Conservation (phyloP, 345 rosid genomes). For the Corchorus capsularis region DNA sequence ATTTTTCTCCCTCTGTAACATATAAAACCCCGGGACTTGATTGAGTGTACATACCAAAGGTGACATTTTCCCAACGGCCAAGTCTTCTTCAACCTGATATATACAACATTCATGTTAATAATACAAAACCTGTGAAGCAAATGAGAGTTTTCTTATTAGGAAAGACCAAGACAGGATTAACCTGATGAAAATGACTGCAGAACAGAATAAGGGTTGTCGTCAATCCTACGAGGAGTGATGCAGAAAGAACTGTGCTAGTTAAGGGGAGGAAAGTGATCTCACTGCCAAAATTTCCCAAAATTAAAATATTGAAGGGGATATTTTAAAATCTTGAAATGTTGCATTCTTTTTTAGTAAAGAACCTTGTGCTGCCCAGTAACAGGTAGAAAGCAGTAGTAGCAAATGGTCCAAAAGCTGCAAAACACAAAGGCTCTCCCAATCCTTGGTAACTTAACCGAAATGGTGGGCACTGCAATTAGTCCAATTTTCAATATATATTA, state of each 20-base stretch:
- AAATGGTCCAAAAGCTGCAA: conserved; percentile 94
- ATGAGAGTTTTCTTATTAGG: neutral
- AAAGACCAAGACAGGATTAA: neutral
- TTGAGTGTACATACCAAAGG: conserved; percentile 59
- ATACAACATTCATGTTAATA: conserved; percentile 9
- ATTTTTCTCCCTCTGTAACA: neutral
- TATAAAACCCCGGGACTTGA: neutral
- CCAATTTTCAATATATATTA: neutral
- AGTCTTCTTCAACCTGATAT: conserved; percentile 73
- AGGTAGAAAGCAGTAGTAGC: conserved; percentile 87
- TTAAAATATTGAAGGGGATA: neutral
- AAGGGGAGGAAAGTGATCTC: conserved; percentile 44
- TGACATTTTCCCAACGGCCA: conserved; percentile 70
- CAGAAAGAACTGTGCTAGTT: conserved; percentile 56
- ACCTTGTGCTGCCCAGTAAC: conserved; percentile 65
- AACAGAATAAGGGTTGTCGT: conserved; percentile 87
- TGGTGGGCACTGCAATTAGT: conserved; percentile 73
- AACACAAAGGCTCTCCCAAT: conserved; percentile 92
- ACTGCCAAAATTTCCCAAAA: conserved; percentile 40
- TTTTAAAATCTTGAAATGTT: neutral
- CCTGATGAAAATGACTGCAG: conserved; percentile 97
- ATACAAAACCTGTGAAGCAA: neutral
- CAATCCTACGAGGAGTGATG: conserved; percentile 75
- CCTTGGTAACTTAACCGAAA: conserved; percentile 91
- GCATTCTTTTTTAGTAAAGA: conserved; percentile 1